These are phyloP conservation scores for Botrytis galanthina DNA, from an alignment of 2,329 filamentous ascomycete species.

Conservation along the genomic window DNA sequence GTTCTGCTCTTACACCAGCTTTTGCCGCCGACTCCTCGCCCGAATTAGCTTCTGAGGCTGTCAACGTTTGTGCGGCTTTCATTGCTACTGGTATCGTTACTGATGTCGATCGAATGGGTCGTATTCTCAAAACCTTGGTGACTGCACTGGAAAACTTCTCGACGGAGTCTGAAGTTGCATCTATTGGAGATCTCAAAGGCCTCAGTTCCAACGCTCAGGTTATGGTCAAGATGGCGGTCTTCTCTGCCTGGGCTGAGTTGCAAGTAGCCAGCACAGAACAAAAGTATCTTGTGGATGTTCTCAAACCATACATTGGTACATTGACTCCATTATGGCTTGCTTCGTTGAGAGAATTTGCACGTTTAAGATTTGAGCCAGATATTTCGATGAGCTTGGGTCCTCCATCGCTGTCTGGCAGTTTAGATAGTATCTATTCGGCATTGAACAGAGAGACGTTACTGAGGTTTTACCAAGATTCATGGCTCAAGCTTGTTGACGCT, in stretches of 20 bases:
- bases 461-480: constrained; percentile 94
- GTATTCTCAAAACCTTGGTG: constrained; percentile 91
- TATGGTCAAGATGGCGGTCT: constrained; percentile 97
- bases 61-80: constrained; percentile 97
- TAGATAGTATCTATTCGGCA: constrained; percentile 93
- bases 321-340: constrained; percentile 93
- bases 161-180: constrained; percentile 72
- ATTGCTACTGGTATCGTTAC: constrained; percentile 97
- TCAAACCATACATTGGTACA: constrained; percentile 85
- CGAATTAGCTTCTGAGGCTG: constrained; percentile 90
- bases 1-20: constrained; percentile 90
- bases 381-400: constrained; percentile 88
- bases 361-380: constrained; percentile 91
- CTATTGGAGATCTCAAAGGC: constrained; percentile 89
- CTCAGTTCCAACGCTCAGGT: constrained; percentile 94
- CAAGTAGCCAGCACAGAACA: constrained; percentile 95
- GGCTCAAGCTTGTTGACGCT: constrained; percentile 94
- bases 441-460: constrained; percentile 91
- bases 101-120: constrained; percentile 96
- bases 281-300: constrained; percentile 80
- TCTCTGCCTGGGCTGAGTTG: constrained; percentile 94
- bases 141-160: constrained; percentile 91
- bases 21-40: constrained; percentile 96
- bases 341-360: constrained; percentile 88
- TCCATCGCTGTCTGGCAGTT: constrained; percentile 74